A percentile compares a stretch with the other conserved stretches of the same genome.
Conservation (phyloP, 176 grass and related monocot genomes). For the Paspalum notatum region DNA sequence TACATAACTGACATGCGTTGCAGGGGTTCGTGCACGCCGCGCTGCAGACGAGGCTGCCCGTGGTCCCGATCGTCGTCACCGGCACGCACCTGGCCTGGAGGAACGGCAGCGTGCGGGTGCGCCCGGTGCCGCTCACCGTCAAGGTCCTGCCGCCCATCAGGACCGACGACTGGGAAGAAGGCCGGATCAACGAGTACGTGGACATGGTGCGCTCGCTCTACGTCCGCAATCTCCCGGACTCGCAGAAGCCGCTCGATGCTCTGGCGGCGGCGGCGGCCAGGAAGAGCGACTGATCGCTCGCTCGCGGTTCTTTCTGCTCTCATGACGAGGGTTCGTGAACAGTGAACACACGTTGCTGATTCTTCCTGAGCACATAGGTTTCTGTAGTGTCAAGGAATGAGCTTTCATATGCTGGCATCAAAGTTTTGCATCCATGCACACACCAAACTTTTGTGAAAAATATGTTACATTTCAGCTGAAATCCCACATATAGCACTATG, state of each 20-base stretch:
- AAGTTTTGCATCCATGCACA: background rate
- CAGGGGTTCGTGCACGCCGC: conserved; percentile 64
- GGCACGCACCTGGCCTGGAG: conserved; percentile 57
- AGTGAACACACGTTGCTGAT: background rate
- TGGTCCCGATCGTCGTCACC: conserved; percentile 54
- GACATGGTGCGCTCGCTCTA: conserved; percentile 27
- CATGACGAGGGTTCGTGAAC: no score
- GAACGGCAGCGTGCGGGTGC: conserved; percentile 53
- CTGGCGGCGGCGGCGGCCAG: background rate
- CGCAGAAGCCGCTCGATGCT: conserved; percentile 12
- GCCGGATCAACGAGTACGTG: conserved; percentile 41
- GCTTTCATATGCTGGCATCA: no score
- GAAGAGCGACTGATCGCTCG: conserved; percentile 3
- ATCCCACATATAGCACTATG: background rate
- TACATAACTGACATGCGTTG: no score
- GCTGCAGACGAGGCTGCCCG: conserved; percentile 51
- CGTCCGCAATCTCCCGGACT: background rate
- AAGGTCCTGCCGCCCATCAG: conserved; percentile 52
- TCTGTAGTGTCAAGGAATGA: no score
- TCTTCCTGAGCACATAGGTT: background rate
- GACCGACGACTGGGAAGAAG: conserved; percentile 47
- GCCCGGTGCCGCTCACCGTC: conserved; percentile 49
- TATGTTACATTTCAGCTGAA: background rate
- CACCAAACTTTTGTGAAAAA: background rate
- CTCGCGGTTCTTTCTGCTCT: no score